Evolutionary conservation across 495 filamentous ascomycete species (phyloP).

Genomic region (Talaromyces ruber): DNA sequence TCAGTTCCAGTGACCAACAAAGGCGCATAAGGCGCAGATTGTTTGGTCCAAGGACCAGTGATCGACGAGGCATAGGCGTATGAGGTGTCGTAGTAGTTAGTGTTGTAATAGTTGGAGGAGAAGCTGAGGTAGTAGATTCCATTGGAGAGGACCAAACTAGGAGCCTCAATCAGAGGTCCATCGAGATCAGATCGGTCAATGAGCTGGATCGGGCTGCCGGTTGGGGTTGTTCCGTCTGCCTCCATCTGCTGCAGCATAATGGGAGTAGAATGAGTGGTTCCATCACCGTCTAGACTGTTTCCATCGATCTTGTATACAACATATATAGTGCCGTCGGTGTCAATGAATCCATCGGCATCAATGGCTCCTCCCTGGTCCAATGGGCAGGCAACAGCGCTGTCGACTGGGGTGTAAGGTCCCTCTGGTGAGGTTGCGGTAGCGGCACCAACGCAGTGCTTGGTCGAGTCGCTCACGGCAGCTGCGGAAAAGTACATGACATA

Average conservation of each 20-base stretch:
- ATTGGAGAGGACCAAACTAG: constrained; percentile 34
- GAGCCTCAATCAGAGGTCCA: constrained; percentile 53
- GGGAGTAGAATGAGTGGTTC: constrained; percentile 43
- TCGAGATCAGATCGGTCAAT: constrained; percentile 45
- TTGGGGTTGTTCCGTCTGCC: constrained; percentile 40
- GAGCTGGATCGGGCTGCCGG: constrained; percentile 40
- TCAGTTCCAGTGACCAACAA: constrained; percentile 30
- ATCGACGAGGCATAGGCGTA: constrained; percentile 42
- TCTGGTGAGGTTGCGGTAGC: constrained; percentile 19
- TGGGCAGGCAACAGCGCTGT: constrained; percentile 37
- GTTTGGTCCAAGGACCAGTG: constrained; percentile 20
- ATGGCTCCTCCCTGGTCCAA: constrained; percentile 44
- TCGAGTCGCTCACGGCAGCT: constrained; percentile 19
- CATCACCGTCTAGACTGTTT: constrained; percentile 47
- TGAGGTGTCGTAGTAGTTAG: constrained; percentile 43
- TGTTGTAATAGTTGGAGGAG: constrained; percentile 46
- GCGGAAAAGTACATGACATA: constrained; percentile 53
- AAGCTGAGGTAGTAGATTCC: constrained; percentile 53
- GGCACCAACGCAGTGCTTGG: constrained; percentile 45
- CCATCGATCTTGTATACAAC: constrained; percentile 55
- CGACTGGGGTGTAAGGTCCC: constrained; percentile 41
- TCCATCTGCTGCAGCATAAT: constrained; percentile 49
- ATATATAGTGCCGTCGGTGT: constrained; percentile 41
- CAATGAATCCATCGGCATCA: constrained; percentile 44
- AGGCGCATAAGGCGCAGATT: constrained; percentile 21